Percentiles rank a stretch among this genome's conserved stretches.
Conservation (phyloP, 441 rosid genomes). For the Pelargonium cotyledonis region DNA sequence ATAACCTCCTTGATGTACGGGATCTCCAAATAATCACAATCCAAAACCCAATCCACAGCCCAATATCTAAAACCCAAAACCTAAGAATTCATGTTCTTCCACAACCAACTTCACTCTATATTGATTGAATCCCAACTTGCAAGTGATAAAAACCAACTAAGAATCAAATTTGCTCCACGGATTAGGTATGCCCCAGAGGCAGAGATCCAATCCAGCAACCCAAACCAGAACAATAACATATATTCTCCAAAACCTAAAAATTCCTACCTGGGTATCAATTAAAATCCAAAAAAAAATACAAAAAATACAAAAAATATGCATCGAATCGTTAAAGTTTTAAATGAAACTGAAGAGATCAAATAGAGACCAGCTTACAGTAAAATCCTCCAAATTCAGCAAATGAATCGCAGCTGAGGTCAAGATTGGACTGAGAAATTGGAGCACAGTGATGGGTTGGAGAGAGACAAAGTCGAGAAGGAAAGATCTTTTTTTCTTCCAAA, state of each 20-base stretch:
- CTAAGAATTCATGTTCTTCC: not conserved
- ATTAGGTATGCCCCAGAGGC: not conserved
- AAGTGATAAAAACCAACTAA: not conserved
- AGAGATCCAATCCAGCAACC: not conserved
- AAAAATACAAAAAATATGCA: not conserved
- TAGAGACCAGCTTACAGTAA: conserved; percentile 4
- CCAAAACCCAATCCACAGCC: not conserved
- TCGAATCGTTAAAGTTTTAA: not conserved
- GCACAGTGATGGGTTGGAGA: not conserved
- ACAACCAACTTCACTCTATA: not conserved
- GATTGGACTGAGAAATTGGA: not conserved
- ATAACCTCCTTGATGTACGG: not conserved
- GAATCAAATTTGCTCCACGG: not conserved
- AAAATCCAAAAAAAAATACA: not conserved
- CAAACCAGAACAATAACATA: not conserved
- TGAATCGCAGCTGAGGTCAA: not conserved
- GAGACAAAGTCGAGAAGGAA: no score
- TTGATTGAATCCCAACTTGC: not conserved
- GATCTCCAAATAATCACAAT: not conserved
- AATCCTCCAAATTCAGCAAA: conserved; percentile 4
- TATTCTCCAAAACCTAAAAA: not conserved
- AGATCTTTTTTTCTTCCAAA: not conserved
- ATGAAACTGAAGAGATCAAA: not conserved
- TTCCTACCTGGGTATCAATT: not conserved
- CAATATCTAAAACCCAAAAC: not conserved